phyloP scores from a whole-genome alignment of 225 moss, liverwort and hornwort genomes.

The Pseudoscleropodium purum region DNA sequence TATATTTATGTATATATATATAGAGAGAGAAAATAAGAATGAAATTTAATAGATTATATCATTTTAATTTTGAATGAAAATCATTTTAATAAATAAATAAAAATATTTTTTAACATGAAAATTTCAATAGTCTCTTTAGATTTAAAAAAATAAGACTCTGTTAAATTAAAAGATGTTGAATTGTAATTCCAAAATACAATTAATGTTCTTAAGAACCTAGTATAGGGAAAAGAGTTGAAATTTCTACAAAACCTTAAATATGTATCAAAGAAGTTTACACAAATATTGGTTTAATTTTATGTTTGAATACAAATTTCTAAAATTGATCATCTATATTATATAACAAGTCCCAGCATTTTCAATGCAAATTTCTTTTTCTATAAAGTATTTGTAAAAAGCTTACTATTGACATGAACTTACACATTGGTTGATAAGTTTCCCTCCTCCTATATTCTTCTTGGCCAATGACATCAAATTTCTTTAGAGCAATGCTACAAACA shows the following conservation, averaged over 20 bases:
- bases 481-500: not conserved
- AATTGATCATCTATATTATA: not conserved
- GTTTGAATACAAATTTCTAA: no score
- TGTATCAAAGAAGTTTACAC: not conserved
- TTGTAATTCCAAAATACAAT: no score
- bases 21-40: not conserved
- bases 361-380: not conserved
- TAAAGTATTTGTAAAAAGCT: not conserved
- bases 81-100: not conserved
- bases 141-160: not conserved
- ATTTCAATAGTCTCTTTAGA: not conserved
- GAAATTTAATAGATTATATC: not conserved
- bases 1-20: no score
- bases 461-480: not conserved
- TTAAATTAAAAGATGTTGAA: not conserved
- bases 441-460: not conserved
- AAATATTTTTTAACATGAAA: no score
- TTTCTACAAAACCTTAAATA: not conserved
- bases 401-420: not conserved
- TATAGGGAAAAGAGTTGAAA: not conserved
- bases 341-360: not conserved
- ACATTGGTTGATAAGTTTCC: not conserved
- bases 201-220: not conserved
- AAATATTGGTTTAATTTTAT: not conserved
- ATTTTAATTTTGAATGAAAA: not conserved